phyloP scores from a whole-genome alignment of 306 rosid species.

The Vigna radiata region DNA sequence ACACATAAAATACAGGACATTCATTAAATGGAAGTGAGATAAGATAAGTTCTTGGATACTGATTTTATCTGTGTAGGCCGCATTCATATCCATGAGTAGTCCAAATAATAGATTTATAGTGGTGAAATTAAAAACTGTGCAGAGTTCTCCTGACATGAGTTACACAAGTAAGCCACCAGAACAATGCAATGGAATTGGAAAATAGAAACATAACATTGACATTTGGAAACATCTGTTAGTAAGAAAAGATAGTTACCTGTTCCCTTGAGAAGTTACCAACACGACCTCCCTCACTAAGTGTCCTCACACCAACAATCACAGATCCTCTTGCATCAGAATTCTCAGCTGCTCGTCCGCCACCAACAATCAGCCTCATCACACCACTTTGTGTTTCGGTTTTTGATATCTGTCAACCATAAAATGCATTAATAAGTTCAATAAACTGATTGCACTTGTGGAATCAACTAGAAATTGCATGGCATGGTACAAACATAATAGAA shows the following conservation, averaged over 20 bases:
- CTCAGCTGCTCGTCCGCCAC: slow-evolving; percentile 98
- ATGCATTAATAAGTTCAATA: slow-evolving; percentile 11
- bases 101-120: slow-evolving; percentile 29
- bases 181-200: background rate
- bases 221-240: slow-evolving; percentile 30
- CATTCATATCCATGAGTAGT: slow-evolving; percentile 14
- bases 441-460: slow-evolving; percentile 23
- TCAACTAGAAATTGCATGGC: slow-evolving; percentile 27
- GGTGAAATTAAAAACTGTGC: background rate
- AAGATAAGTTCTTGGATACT: slow-evolving; percentile 27
- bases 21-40: slow-evolving; percentile 36
- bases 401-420: slow-evolving; percentile 70
- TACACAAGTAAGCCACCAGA: too few species aligned
- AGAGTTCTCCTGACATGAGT: background rate
- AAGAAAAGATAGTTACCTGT: slow-evolving; percentile 69
- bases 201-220: slow-evolving; percentile 28
- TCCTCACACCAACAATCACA: slow-evolving; percentile 98
- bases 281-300: slow-evolving; percentile 99
- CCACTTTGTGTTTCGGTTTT: slow-evolving; percentile 89
- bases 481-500: slow-evolving; percentile 13
- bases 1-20: slow-evolving; percentile 35
- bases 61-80: background rate
- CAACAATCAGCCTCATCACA: slow-evolving; percentile 97
- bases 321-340: slow-evolving; percentile 81
- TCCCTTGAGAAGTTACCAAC: slow-evolving; percentile 97